Evolutionary conservation across 2,329 filamentous ascomycete genomes (phyloP).

Genomic region (Fusarium papillatum): DNA sequence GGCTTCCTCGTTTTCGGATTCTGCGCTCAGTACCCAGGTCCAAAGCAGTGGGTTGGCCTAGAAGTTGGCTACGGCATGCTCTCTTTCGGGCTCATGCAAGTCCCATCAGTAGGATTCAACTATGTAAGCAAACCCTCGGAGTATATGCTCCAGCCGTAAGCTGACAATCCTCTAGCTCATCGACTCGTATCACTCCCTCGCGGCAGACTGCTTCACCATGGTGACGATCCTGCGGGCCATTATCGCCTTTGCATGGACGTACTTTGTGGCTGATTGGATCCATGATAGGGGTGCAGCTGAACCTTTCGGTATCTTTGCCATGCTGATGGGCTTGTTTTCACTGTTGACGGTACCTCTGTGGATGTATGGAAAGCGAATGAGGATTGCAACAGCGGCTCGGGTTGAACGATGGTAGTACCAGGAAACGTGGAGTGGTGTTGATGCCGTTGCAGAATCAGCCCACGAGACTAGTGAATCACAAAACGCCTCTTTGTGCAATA

Average conservation of each 20-base stretch:
- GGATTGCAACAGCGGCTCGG: conserved; percentile 48
- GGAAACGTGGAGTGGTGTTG: not conserved
- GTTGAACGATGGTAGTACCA: not conserved
- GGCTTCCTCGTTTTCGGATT: conserved; percentile 54
- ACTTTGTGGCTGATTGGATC: conserved; percentile 65
- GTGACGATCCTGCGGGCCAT: conserved; percentile 63
- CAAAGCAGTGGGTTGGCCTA: conserved; percentile 50
- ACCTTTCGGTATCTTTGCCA: conserved; percentile 60
- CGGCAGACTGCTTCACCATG: conserved; percentile 66
- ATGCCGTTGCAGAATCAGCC: not conserved
- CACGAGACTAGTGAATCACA: not conserved
- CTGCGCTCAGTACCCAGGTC: conserved; percentile 49
- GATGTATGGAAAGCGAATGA: conserved; percentile 52
- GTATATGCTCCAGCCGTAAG: not conserved
- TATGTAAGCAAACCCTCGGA: conserved; percentile 48
- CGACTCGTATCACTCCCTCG: conserved; percentile 61
- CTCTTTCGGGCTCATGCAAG: conserved; percentile 53
- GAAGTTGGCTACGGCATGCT: conserved; percentile 53
- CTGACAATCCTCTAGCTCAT: conserved; percentile 54
- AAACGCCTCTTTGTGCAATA: not conserved
- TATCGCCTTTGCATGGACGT: conserved; percentile 67
- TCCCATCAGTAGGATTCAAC: conserved; percentile 55
- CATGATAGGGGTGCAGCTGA: conserved; percentile 56
- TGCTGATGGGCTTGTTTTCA: conserved; percentile 50
- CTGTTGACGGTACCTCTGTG: conserved; percentile 52